Evolutionary conservation across 176 grass and related monocot species (phyloP).

Genomic region (Musa acuminata): DNA sequence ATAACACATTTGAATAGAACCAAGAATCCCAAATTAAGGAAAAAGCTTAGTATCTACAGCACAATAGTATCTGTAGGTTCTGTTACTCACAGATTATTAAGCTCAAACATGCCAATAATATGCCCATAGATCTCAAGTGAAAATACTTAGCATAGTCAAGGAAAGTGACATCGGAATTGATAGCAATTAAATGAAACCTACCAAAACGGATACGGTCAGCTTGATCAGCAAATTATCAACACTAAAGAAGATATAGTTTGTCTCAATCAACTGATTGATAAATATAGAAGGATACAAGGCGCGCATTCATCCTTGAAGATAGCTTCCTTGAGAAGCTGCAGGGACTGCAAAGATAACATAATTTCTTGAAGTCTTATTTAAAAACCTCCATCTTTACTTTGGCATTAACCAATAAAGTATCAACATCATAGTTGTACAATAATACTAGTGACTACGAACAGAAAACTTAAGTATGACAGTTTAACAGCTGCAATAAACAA

Average conservation of each 20-base stretch:
- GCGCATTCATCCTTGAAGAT: constrained; percentile 77
- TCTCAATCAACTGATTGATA: background rate
- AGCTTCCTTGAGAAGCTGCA: constrained; percentile 79
- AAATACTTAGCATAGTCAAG: constrained; percentile 80
- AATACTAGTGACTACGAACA: too few relatives aligned
- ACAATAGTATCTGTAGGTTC: background rate
- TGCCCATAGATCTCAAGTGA: constrained; percentile 85
- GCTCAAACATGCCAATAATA: constrained; percentile 99
- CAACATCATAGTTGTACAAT: background rate
- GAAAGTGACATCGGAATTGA: constrained; percentile 3
- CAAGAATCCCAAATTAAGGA: constrained; percentile 11
- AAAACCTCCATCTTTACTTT: background rate
- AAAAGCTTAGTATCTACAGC: background rate
- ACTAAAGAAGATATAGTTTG: background rate
- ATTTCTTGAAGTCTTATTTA: background rate
- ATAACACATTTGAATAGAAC: background rate
- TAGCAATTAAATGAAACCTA: background rate
- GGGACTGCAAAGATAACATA: constrained; percentile 44
- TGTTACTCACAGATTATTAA: constrained; percentile 98
- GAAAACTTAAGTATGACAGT: too few relatives aligned
- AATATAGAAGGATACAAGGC: constrained; percentile 63
- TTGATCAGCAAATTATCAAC: background rate
- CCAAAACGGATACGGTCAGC: background rate
- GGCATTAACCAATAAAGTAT: background rate
- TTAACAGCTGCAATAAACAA: too few relatives aligned